Evolutionary conservation across 2,329 filamentous ascomycete species (phyloP).

Genomic region (Phyllosticta paracitricarpa): DNA sequence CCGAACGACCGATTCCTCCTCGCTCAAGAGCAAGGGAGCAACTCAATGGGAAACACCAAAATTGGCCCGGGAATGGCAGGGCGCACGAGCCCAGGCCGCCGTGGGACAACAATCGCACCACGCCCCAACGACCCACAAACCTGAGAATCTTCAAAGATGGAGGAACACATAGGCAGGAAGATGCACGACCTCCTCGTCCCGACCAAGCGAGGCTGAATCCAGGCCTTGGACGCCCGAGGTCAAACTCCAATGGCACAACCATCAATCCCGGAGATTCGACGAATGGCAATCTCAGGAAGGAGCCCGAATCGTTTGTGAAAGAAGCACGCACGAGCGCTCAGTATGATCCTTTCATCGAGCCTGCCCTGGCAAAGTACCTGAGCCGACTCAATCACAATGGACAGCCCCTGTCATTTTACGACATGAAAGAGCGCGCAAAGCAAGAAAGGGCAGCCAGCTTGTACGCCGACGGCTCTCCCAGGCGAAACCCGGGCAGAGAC

Average conservation of each 20-base stretch:
- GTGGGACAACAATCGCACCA: background rate
- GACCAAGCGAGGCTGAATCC: background rate
- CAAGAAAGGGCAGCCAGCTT: conserved; percentile 2
- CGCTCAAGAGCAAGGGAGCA: background rate
- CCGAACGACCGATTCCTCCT: background rate
- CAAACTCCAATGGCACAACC: background rate
- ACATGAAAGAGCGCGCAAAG: conserved; percentile 6
- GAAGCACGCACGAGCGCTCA: background rate
- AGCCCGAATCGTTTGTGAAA: background rate
- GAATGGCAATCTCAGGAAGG: background rate
- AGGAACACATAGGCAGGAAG: background rate
- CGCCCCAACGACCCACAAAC: background rate
- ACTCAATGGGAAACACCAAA: background rate
- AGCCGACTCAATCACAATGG: background rate
- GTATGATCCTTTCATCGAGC: background rate
- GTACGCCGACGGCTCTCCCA: background rate
- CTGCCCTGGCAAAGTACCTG: background rate
- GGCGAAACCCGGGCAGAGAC: background rate
- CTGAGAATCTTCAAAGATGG: background rate
- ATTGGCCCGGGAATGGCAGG: background rate
- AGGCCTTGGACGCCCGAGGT: background rate
- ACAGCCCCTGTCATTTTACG: conserved; percentile 3
- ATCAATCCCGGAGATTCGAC: background rate
- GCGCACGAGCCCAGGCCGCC: background rate
- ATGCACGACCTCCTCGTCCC: background rate